Conservation (phyloP, 495 filamentous ascomycete genomes). For the Talaromyces liani region DNA sequence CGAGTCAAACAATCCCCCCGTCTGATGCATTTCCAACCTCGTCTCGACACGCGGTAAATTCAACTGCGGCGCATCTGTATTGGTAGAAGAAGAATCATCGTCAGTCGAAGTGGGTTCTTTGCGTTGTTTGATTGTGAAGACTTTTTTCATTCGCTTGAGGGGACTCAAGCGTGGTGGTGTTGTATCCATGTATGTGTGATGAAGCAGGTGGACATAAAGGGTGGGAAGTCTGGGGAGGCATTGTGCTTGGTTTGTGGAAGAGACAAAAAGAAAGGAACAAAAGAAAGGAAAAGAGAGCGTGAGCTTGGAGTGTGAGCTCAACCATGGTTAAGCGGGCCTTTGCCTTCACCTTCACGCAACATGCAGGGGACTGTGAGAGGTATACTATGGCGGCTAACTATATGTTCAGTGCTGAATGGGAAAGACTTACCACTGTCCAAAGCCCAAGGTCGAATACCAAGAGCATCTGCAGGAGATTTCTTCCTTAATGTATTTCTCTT, state of each 20-base stretch:
- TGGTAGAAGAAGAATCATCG: constrained; percentile 13
- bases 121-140: constrained; percentile 13
- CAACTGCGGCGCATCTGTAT: constrained; percentile 30
- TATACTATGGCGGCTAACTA: not conserved
- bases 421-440: constrained; percentile 4
- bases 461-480: constrained; percentile 8
- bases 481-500: constrained; percentile 3
- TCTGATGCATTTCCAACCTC: constrained; percentile 39
- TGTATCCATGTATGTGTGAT: constrained; percentile 1
- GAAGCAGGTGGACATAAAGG: not conserved
- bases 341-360: constrained; percentile 2
- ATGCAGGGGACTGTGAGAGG: constrained; percentile 6
- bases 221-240: not conserved
- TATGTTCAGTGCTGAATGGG: not conserved
- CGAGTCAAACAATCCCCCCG: constrained; percentile 28
- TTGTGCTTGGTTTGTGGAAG: not conserved
- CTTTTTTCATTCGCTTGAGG: constrained; percentile 18
- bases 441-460: constrained; percentile 2
- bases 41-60: constrained; percentile 38
- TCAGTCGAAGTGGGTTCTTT: constrained; percentile 21
- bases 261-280: not conserved
- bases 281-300: not conserved
- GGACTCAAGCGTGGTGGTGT: constrained; percentile 20
- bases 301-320: not conserved
- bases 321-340: not conserved